Evolutionary conservation across 2,329 filamentous ascomycete species (phyloP).

Genomic region (Fusarium liriodendri): DNA sequence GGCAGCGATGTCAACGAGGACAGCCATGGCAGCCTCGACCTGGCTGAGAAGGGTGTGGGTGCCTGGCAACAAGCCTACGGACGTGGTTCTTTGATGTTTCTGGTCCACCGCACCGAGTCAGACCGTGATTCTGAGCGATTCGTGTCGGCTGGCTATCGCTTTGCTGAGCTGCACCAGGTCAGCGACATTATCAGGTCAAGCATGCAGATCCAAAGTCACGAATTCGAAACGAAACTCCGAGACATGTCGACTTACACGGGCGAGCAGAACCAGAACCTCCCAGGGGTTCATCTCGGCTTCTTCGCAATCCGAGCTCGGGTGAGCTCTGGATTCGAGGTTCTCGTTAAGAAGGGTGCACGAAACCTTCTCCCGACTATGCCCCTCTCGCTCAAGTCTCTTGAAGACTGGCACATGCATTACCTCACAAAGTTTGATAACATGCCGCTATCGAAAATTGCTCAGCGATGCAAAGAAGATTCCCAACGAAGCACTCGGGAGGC

Average conservation of each 20-base stretch:
- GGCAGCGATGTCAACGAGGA: conserved; percentile 25
- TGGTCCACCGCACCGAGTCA: conserved; percentile 72
- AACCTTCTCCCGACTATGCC: conserved; percentile 71
- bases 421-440: conserved; percentile 62
- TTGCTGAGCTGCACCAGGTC: conserved; percentile 77
- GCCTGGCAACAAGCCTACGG: conserved; percentile 59
- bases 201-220: conserved; percentile 76
- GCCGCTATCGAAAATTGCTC: conserved; percentile 48
- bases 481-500: conserved; percentile 51
- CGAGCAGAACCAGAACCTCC: conserved; percentile 57
- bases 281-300: conserved; percentile 68
- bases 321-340: conserved; percentile 70
- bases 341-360: conserved; percentile 66
- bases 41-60: conserved; percentile 55
- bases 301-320: conserved; percentile 67
- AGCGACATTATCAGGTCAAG: conserved; percentile 74
- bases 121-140: conserved; percentile 71
- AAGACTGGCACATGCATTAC: conserved; percentile 66
- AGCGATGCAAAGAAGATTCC: conserved; percentile 50
- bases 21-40: conserved; percentile 44
- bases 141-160: conserved; percentile 80
- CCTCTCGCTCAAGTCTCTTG: conserved; percentile 64
- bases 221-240: conserved; percentile 70
- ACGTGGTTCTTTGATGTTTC: conserved; percentile 83
- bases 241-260: conserved; percentile 72